phyloP scores from a whole-genome alignment of 768 basidiomycete genomes.

The Naganishia kalamii region DNA sequence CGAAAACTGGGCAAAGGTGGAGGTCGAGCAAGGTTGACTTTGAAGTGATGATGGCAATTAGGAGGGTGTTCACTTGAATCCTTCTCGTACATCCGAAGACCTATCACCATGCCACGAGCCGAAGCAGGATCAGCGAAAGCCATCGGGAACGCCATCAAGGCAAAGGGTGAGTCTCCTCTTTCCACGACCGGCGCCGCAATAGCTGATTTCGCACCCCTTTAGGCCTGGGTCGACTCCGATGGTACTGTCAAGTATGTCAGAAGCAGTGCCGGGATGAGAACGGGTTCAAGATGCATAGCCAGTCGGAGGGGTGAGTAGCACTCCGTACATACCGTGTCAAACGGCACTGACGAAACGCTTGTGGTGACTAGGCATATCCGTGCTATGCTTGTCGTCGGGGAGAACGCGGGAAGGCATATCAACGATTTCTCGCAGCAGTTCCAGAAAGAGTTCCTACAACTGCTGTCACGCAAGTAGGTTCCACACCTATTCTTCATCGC shows the following conservation, averaged over 20 bases:
- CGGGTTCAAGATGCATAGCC: constrained; percentile 92
- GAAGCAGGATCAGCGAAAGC: constrained; percentile 47
- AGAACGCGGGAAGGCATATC: constrained; percentile 86
- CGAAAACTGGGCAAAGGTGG: too few relatives aligned
- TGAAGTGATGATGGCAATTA: too few relatives aligned
- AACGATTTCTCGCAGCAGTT: constrained; percentile 80
- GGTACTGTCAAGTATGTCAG: constrained; percentile 99
- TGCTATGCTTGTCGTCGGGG: constrained; percentile 95
- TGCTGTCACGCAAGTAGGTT: constrained; percentile 73
- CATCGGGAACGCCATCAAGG: constrained; percentile 80
- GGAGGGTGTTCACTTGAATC: too few relatives aligned
- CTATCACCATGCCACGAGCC: constrained; percentile 39
- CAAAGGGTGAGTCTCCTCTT: constrained; percentile 56
- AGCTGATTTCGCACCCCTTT: background rate
- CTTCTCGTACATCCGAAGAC: too few relatives aligned
- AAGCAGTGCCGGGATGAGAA: constrained; percentile 98
- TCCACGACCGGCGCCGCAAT: background rate
- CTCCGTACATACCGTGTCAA: background rate
- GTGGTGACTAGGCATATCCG: constrained; percentile 63
- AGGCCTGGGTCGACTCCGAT: constrained; percentile 81
- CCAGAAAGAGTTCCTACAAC: constrained; percentile 81
- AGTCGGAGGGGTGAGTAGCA: constrained; percentile 36
- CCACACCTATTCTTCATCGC: background rate
- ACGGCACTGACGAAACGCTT: background rate
- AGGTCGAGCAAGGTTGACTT: too few relatives aligned